Evolutionary conservation across 768 basidiomycete species (phyloP).

Genomic region (Gelatoporia subvermispora): DNA sequence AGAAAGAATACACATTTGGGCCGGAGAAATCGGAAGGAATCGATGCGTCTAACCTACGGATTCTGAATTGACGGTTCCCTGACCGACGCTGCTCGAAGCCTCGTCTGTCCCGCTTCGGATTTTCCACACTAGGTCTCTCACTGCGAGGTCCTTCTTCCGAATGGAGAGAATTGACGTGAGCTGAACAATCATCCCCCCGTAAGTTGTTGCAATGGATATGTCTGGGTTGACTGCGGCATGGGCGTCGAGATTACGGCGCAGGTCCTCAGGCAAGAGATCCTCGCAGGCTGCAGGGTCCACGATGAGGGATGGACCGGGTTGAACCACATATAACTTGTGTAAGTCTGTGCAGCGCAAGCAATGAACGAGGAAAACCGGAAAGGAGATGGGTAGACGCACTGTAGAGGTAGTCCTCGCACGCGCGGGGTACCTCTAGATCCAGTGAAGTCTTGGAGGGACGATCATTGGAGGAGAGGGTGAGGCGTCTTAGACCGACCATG

Average conservation of each 20-base stretch:
- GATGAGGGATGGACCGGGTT: slow-evolving; percentile 47
- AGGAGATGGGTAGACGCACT: slow-evolving; percentile 26
- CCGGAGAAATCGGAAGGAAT: too few species aligned
- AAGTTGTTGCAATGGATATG: slow-evolving; percentile 43
- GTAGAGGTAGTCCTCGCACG: slow-evolving; percentile 50
- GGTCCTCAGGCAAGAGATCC: slow-evolving; percentile 40
- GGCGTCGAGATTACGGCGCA: slow-evolving; percentile 53
- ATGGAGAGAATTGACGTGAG: slow-evolving; percentile 41
- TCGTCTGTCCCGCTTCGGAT: background rate
- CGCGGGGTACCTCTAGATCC: slow-evolving; percentile 48
- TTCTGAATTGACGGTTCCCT: too few species aligned
- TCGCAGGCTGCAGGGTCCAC: slow-evolving; percentile 35
- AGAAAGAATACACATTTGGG: too few species aligned
- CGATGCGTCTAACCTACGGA: too few species aligned
- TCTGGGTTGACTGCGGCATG: slow-evolving; percentile 44
- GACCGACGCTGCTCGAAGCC: background rate
- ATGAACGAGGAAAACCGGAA: background rate
- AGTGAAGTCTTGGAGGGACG: slow-evolving; percentile 26
- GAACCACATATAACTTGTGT: slow-evolving; percentile 40
- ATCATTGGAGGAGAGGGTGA: slow-evolving; percentile 34
- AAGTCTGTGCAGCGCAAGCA: slow-evolving; percentile 32
- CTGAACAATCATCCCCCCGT: slow-evolving; percentile 44
- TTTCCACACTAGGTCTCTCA: slow-evolving; percentile 39
- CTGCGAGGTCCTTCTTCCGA: slow-evolving; percentile 46
- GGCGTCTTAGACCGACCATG: slow-evolving; percentile 54